Evolutionary conservation across 495 filamentous ascomycete species (phyloP), one percentile per base, ranked within the genome.

Genomic region (Talaromyces liani): DNA sequence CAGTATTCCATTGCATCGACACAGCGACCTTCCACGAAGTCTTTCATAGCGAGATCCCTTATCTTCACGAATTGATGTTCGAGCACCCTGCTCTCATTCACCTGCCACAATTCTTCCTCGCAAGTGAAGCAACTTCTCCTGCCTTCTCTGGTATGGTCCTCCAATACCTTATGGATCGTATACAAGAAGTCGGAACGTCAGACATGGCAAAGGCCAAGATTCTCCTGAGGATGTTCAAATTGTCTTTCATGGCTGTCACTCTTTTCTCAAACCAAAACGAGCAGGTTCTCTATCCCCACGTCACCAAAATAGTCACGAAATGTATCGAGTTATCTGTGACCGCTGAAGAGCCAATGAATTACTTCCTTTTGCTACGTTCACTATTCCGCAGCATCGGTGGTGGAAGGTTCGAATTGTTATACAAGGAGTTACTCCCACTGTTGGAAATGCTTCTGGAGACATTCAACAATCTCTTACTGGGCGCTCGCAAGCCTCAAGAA

Each of bases 181-280:
- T 99, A 61, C 88, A 94, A 64, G 91, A 98, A 66, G 91, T 99
- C 49, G 95, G 95, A 39, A 95, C 91, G 0, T 88, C 88, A 12
- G 91, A 98, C 71, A 88, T 91, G 57, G 90, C 89, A 63, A 93
- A 91, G 74, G 92, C 93, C 0, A 92, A 92, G 57, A 94, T 98
- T 60, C 79, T 99, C 9, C 80, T 99, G 16, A 86, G 95, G 53
- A 87, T 99, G 59, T 99, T 99, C 81, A 99, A 99, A 77, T 80
- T 99, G 53, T 96, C 92, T 4, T 99, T 99, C 78, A 99, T 99
- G 95, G 95, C 95, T 0, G 95, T 99, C 29, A 98, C 95, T 0
- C 77, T 99, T 9, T 99, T 99, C 72, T 92, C 91, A 0, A 80
- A 84, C 9, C 92, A 97, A 71, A 99, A 99, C 69, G 95, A 99